Evolutionary conservation across 2,329 filamentous ascomycete species (phyloP).

Genomic region (Aureobasidium mangrovei): DNA sequence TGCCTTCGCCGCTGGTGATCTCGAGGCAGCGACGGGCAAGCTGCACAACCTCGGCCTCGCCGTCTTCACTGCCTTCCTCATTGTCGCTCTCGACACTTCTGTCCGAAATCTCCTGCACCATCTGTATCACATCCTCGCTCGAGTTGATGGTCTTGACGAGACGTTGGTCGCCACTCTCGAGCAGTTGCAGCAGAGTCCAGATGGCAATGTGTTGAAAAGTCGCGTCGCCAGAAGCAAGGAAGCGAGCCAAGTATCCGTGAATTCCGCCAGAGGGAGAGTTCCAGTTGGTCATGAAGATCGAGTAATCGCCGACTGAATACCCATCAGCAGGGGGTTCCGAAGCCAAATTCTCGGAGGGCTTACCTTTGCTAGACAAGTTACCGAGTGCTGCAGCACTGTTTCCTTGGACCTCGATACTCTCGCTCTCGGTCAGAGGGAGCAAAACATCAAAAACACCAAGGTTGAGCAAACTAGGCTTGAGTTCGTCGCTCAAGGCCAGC

Average conservation of each 20-base stretch:
- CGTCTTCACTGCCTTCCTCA: constrained; percentile 82
- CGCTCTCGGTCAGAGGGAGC: constrained; percentile 87
- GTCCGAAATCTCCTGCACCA: constrained; percentile 86
- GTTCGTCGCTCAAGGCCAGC: constrained; percentile 85
- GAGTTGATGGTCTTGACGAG: constrained; percentile 83
- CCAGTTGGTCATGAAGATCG: constrained; percentile 93
- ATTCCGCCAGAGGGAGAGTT: constrained; percentile 86
- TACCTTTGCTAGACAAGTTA: constrained; percentile 95
- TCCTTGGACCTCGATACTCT: constrained; percentile 95
- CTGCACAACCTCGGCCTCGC: constrained; percentile 85
- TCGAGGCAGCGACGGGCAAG: constrained; percentile 86
- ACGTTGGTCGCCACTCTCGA: constrained; percentile 87
- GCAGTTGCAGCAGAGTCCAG: constrained; percentile 90
- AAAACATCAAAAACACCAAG: constrained; percentile 93
- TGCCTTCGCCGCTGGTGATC: constrained; percentile 34
- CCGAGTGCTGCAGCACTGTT: constrained; percentile 95
- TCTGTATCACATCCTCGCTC: constrained; percentile 81
- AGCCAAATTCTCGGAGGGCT: constrained; percentile 18
- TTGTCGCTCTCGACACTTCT: constrained; percentile 79
- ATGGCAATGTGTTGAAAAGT: constrained; percentile 99
- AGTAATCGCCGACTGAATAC: constrained; percentile 78
- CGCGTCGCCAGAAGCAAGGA: constrained; percentile 86
- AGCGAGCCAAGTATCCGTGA: constrained; percentile 86
- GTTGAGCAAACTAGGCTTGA: constrained; percentile 83
- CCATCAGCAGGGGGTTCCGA: background rate